These are phyloP conservation scores for Leptosphaerulina australis DNA, from an alignment of 2,329 filamentous ascomycete genomes.

Conservation along the genomic window DNA sequence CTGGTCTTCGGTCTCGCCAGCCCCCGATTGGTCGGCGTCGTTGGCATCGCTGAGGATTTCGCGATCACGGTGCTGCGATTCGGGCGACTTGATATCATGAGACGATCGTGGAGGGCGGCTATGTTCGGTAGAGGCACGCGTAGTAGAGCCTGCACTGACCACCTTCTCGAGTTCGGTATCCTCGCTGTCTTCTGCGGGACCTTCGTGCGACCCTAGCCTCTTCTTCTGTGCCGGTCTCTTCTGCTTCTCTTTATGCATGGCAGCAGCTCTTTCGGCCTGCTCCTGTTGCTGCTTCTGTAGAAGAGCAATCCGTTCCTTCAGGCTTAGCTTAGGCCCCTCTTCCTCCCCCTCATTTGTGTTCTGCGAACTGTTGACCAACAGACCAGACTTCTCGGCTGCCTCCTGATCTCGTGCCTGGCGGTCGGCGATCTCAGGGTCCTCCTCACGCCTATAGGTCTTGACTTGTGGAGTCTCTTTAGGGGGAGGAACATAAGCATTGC, in stretches of 20 bases:
- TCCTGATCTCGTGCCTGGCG: slow-evolving; percentile 69
- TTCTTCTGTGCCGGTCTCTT: slow-evolving; percentile 74
- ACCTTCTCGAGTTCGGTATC: slow-evolving; percentile 47
- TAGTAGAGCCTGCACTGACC: slow-evolving; percentile 39
- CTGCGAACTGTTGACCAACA: slow-evolving; percentile 52
- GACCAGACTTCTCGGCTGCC: slow-evolving; percentile 70
- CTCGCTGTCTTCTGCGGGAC: slow-evolving; percentile 41
- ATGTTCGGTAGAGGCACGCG: slow-evolving; percentile 50
- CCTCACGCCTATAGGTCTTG: slow-evolving; percentile 83
- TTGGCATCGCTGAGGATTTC: slow-evolving; percentile 67
- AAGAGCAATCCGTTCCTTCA: slow-evolving; percentile 94
- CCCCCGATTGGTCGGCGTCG: slow-evolving; percentile 69
- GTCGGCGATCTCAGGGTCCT: slow-evolving; percentile 72
- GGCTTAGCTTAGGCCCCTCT: slow-evolving; percentile 87
- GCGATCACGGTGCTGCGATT: slow-evolving; percentile 51
- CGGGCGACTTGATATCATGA: slow-evolving; percentile 49
- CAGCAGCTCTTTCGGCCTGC: slow-evolving; percentile 81
- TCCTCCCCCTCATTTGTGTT: slow-evolving; percentile 60
- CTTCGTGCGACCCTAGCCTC: slow-evolving; percentile 56
- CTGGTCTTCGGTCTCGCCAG: slow-evolving; percentile 66
- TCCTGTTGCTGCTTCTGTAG: slow-evolving; percentile 94
- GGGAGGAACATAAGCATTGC: slow-evolving; percentile 87
- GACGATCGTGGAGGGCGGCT: slow-evolving; percentile 48
- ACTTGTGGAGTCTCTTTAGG: slow-evolving; percentile 72
- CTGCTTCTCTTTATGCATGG: slow-evolving; percentile 81